These are phyloP conservation scores for Micractinium sp. DNA, from an alignment of 139 green algal species.

Conservation along the genomic window DNA sequence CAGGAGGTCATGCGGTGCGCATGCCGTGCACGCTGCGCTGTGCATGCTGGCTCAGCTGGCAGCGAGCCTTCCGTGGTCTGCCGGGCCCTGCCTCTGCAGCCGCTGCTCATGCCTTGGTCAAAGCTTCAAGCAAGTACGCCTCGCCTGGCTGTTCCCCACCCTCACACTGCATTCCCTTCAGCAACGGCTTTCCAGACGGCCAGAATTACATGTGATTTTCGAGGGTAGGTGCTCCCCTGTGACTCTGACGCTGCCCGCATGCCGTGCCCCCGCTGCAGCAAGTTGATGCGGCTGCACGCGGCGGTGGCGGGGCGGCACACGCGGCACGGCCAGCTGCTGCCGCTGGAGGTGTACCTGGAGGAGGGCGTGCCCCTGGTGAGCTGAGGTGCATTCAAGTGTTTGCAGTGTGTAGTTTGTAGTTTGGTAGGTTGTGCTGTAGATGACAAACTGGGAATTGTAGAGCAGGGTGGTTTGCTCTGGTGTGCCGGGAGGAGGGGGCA, in stretches of 20 bases:
- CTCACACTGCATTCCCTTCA: too few relatives aligned
- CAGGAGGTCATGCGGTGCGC: slow-evolving; percentile 13
- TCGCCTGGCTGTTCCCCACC: too few relatives aligned
- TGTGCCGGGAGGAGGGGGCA: neutral
- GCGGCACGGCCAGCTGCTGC: slow-evolving; percentile 51
- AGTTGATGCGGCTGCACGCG: slow-evolving; percentile 50
- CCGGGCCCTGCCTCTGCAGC: too few relatives aligned
- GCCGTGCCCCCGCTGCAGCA: slow-evolving; percentile 3
- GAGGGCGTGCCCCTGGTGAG: slow-evolving; percentile 55
- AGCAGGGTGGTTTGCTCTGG: too few relatives aligned
- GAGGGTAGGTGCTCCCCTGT: neutral
- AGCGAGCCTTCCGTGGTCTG: too few relatives aligned
- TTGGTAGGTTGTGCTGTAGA: too few relatives aligned
- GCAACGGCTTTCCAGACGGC: too few relatives aligned
- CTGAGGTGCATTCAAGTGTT: neutral
- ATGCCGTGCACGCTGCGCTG: neutral
- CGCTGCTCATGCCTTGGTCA: too few relatives aligned
- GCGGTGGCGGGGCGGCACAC: slow-evolving; percentile 35
- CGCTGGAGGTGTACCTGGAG: slow-evolving; percentile 55
- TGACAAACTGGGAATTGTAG: too few relatives aligned
- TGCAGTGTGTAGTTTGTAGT: neutral
- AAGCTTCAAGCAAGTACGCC: too few relatives aligned
- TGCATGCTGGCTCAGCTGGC: neutral
- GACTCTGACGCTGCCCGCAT: neutral
- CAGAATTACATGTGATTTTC: too few relatives aligned